These are phyloP conservation scores for Elongisporangium prolatum DNA, from an alignment of 352 stramenopile species.

Conservation along the genomic window DNA sequence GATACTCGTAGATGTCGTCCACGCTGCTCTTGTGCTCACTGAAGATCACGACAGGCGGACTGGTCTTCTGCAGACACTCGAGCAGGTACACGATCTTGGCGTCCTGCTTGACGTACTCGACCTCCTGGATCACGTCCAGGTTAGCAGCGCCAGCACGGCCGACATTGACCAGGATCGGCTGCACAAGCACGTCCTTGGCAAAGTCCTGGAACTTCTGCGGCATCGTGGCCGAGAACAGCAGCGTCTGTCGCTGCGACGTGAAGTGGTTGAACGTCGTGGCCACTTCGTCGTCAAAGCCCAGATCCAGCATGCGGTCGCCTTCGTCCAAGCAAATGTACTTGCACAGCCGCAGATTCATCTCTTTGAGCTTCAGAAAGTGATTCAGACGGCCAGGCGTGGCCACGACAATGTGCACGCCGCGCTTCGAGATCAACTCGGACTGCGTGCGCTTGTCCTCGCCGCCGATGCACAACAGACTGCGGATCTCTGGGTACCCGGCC, in stretches of 20 bases:
- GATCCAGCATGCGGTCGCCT: slow-evolving; percentile 97
- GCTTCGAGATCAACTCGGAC: slow-evolving; percentile 78
- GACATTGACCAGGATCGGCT: slow-evolving; percentile 98
- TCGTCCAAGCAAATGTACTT: slow-evolving; percentile 99
- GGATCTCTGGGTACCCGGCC: slow-evolving; percentile 77
- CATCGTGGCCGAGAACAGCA: slow-evolving; percentile 99
- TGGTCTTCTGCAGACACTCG: slow-evolving; percentile 98
- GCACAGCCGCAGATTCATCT: slow-evolving; percentile 94
- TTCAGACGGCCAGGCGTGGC: slow-evolving; percentile 95
- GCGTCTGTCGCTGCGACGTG: slow-evolving; percentile 94
- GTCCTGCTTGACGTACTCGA: slow-evolving; percentile 99
- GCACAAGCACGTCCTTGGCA: slow-evolving; percentile 93
- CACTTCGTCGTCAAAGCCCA: slow-evolving; percentile 92
- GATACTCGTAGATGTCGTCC: slow-evolving; percentile 99
- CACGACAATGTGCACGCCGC: slow-evolving; percentile 96
- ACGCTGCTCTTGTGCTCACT: slow-evolving; percentile 96
- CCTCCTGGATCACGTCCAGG: slow-evolving; percentile 99
- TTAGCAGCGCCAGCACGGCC: slow-evolving; percentile 96
- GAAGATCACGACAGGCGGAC: slow-evolving; percentile 97
- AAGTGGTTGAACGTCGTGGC: slow-evolving; percentile 99
- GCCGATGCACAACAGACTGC: slow-evolving; percentile 94
- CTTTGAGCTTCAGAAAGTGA: slow-evolving; percentile 94
- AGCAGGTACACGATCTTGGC: slow-evolving; percentile 99
- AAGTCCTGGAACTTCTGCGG: slow-evolving; percentile 99
- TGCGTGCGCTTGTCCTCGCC: slow-evolving; percentile 93